A percentile compares a stretch with the other conserved stretches of the same genome.
phyloP scores from a whole-genome alignment of 2,329 filamentous ascomycete genomes.

The Xylariaceae sp. region DNA sequence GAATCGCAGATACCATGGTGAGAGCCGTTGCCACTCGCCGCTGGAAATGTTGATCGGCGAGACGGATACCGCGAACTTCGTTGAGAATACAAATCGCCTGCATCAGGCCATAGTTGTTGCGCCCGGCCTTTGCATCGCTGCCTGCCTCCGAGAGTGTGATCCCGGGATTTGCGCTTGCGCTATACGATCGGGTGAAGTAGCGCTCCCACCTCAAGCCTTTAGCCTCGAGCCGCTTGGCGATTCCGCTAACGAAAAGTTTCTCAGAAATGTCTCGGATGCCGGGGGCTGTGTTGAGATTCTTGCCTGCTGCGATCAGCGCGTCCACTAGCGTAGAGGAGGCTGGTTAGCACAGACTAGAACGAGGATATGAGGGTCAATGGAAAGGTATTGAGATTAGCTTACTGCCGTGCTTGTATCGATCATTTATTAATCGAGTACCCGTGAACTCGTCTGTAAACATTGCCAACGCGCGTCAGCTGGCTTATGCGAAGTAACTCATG shows the following conservation, averaged over 20 bases:
- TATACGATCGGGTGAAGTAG: constrained; percentile 28
- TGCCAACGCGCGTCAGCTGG: too few relatives aligned
- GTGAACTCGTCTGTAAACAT: constrained; percentile 34
- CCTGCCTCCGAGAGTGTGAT: constrained; percentile 24
- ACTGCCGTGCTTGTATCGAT: constrained; percentile 27
- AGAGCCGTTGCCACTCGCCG: constrained; percentile 25
- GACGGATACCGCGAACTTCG: constrained; percentile 25
- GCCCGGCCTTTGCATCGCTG: constrained; percentile 23
- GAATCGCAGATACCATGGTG: constrained; percentile 23
- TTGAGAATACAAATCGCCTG: constrained; percentile 24
- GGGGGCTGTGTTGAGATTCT: constrained; percentile 29
- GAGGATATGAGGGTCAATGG: background rate
- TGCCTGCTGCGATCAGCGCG: constrained; percentile 27
- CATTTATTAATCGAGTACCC: constrained; percentile 22
- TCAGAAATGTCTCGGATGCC: constrained; percentile 29
- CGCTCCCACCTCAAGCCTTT: constrained; percentile 32
- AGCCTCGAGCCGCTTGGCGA: constrained; percentile 24
- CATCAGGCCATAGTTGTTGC: constrained; percentile 24
- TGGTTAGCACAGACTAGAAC: constrained; percentile 1
- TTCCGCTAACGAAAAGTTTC: constrained; percentile 24
- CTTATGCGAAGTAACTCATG: too few relatives aligned
- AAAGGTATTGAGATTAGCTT: too few relatives aligned
- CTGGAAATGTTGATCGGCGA: constrained; percentile 28
- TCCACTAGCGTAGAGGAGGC: constrained; percentile 20
- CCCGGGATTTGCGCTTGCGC: constrained; percentile 1